Percentiles rank a stretch among this genome's conserved stretches.
phyloP scores from a whole-genome alignment of 768 basidiomycete genomes.

The Boletus tylopilopsis region DNA sequence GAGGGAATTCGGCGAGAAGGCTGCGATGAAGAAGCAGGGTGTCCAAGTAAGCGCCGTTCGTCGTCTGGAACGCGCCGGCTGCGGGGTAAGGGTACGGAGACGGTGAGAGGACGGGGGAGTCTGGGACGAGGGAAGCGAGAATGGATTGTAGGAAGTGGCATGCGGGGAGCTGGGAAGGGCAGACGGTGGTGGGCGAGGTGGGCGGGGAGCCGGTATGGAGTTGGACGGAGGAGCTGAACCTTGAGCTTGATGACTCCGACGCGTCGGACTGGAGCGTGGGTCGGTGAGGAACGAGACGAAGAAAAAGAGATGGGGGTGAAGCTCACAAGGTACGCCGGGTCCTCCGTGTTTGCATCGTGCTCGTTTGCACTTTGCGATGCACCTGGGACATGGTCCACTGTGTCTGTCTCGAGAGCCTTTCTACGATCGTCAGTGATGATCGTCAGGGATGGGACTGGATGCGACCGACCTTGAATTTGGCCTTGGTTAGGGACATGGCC shows the following conservation, averaged over 20 bases:
- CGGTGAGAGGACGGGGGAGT: slow-evolving; percentile 32
- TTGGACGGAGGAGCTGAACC: slow-evolving; percentile 34
- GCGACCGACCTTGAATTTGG: slow-evolving; percentile 29
- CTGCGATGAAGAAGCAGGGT: slow-evolving; percentile 76
- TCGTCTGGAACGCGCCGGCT: slow-evolving; percentile 42
- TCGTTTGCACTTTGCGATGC: slow-evolving; percentile 34
- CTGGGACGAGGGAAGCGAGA: slow-evolving; percentile 50
- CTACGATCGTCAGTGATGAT: slow-evolving; percentile 27
- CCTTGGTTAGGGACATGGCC: slow-evolving; percentile 45
- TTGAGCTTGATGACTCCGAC: slow-evolving; percentile 44
- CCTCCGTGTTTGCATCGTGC: slow-evolving; percentile 44
- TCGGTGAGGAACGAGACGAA: neutral
- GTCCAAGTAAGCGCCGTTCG: slow-evolving; percentile 74
- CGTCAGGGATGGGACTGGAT: neutral
- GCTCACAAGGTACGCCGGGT: slow-evolving; percentile 41
- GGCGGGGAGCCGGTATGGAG: slow-evolving; percentile 10
- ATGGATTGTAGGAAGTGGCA: slow-evolving; percentile 63
- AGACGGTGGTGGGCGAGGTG: slow-evolving; percentile 15
- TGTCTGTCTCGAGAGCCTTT: slow-evolving; percentile 28
- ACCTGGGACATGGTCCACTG: slow-evolving; percentile 22
- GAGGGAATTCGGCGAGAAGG: slow-evolving; percentile 57
- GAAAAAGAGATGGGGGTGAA: too few relatives aligned
- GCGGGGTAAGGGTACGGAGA: slow-evolving; percentile 31
- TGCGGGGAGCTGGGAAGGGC: slow-evolving; percentile 35
- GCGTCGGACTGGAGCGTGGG: slow-evolving; percentile 38